Percentiles rank a stretch among this genome's conserved stretches.
Evolutionary conservation across 2,329 filamentous ascomycete species (phyloP).

Genomic region (Xylariales sp.): DNA sequence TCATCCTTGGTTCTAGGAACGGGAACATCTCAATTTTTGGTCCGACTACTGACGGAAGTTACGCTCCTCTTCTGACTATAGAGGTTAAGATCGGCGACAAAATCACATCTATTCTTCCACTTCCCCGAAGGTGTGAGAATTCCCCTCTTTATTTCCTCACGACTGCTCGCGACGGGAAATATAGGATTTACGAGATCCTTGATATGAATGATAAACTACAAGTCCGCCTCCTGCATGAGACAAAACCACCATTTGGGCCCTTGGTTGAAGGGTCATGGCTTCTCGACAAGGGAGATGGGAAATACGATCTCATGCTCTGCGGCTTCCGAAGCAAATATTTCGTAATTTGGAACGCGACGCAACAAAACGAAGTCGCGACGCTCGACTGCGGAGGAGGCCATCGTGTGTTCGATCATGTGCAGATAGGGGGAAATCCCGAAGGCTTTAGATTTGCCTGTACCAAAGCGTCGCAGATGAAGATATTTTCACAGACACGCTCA

Average conservation of each 20-base stretch:
- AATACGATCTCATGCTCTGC: constrained; percentile 73
- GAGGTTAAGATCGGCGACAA: constrained; percentile 66
- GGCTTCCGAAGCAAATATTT: constrained; percentile 86
- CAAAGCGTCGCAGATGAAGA: constrained; percentile 67
- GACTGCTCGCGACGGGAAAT: constrained; percentile 81
- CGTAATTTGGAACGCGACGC: constrained; percentile 81
- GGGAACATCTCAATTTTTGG: constrained; percentile 59
- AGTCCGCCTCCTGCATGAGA: constrained; percentile 71
- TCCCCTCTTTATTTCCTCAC: constrained; percentile 67
- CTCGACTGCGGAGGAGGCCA: constrained; percentile 89
- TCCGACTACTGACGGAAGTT: constrained; percentile 40
- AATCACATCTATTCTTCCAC: constrained; percentile 72
- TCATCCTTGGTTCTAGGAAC: constrained; percentile 66
- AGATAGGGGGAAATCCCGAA: constrained; percentile 46
- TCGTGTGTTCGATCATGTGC: constrained; percentile 72
- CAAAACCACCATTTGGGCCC: constrained; percentile 76
- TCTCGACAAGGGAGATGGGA: constrained; percentile 41
- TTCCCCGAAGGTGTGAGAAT: constrained; percentile 51
- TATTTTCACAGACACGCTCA: constrained; percentile 57
- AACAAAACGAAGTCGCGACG: constrained; percentile 74
- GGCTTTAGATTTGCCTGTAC: constrained; percentile 76
- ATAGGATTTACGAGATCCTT: constrained; percentile 69
- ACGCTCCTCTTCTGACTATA: constrained; percentile 49
- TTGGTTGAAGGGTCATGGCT: constrained; percentile 81
- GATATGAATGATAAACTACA: constrained; percentile 36